Evolutionary conservation across 1,139 yeast species (phyloP).

Genomic region (Chernovozyma sophiae-reginae): DNA sequence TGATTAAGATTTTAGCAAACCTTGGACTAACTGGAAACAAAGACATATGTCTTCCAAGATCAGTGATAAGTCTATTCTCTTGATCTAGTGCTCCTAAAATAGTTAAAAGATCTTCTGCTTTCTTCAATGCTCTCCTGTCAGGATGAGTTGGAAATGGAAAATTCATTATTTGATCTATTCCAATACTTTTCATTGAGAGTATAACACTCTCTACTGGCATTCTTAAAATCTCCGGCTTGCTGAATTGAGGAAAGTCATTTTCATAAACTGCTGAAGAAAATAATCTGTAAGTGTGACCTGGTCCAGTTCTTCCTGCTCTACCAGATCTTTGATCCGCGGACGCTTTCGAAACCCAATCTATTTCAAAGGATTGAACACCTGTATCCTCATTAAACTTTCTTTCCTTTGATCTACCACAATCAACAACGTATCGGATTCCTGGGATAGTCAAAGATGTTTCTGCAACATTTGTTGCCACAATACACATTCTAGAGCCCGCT

Average conservation of each 20-base stretch:
- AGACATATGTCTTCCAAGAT: slow-evolving; percentile 81
- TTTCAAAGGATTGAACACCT: slow-evolving; percentile 89
- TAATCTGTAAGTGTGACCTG: slow-evolving; percentile 93
- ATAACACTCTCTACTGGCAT: slow-evolving; percentile 97
- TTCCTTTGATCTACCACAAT: slow-evolving; percentile 91
- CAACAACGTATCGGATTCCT: slow-evolving; percentile 91
- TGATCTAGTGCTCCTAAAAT: slow-evolving; percentile 76
- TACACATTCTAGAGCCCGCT: slow-evolving; percentile 77
- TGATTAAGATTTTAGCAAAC: slow-evolving; percentile 81
- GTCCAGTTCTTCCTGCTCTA: slow-evolving; percentile 99
- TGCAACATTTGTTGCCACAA: slow-evolving; percentile 96
- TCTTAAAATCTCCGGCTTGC: slow-evolving; percentile 84
- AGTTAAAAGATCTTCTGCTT: slow-evolving; percentile 66
- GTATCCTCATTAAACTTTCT: slow-evolving; percentile 76
- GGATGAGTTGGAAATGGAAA: slow-evolving; percentile 99
- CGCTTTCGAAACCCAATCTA: slow-evolving; percentile 93
- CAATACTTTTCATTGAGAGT: slow-evolving; percentile 94
- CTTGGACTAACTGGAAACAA: slow-evolving; percentile 92
- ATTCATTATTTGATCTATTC: slow-evolving; percentile 81
- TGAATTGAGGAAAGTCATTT: slow-evolving; percentile 74
- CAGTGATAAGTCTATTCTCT: slow-evolving; percentile 52
- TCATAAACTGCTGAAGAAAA: slow-evolving; percentile 96
- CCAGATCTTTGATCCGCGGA: slow-evolving; percentile 95
- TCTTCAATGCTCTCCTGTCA: slow-evolving; percentile 51
- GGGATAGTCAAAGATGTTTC: slow-evolving; percentile 97